Evolutionary conservation across 495 filamentous ascomycete species (phyloP).

Genomic region (Patellaria atrata): DNA sequence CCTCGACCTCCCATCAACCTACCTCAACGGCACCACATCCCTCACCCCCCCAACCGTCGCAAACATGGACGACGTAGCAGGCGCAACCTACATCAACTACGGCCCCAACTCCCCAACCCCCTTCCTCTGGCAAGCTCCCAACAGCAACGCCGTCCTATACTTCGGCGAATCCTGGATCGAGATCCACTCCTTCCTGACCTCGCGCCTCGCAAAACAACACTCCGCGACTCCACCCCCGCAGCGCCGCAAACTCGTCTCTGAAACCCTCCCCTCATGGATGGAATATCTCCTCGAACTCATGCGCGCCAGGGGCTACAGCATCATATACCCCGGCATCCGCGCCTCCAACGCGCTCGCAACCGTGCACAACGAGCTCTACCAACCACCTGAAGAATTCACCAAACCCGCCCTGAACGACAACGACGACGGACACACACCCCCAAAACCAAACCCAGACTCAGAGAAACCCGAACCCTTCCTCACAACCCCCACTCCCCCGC

Average conservation of each 20-base stretch:
- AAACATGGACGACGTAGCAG: conserved; percentile 18
- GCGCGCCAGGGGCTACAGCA: conserved; percentile 54
- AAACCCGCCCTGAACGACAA: conserved; percentile 2
- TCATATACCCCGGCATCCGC: conserved; percentile 52
- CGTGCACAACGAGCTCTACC: conserved; percentile 59
- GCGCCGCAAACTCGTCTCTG: conserved; percentile 25
- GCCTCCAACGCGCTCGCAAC: conserved; percentile 40
- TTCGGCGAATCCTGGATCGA: conserved; percentile 74
- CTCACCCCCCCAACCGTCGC: conserved; percentile 37
- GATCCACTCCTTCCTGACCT: conserved; percentile 57
- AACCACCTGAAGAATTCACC: conserved; percentile 51
- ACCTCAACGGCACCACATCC: conserved; percentile 38
- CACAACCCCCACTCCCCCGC: conserved; percentile 10
- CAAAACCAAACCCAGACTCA: conserved; percentile 2
- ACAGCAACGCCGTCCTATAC: conserved; percentile 63
- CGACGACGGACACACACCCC: conserved; percentile 1
- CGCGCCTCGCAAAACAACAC: conserved; percentile 33
- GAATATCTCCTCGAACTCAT: conserved; percentile 63
- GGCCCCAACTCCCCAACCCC: conserved; percentile 31
- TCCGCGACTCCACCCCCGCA: conserved; percentile 1
- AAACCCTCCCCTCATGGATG: conserved; percentile 53
- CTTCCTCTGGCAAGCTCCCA: conserved; percentile 72
- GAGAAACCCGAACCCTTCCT: conserved; percentile 20
- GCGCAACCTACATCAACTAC: no score
- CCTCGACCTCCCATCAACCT: conserved; percentile 52